Base-by-base conservation (phyloP, 768 basidiomycete species). In the Mycena rosella region DNA sequence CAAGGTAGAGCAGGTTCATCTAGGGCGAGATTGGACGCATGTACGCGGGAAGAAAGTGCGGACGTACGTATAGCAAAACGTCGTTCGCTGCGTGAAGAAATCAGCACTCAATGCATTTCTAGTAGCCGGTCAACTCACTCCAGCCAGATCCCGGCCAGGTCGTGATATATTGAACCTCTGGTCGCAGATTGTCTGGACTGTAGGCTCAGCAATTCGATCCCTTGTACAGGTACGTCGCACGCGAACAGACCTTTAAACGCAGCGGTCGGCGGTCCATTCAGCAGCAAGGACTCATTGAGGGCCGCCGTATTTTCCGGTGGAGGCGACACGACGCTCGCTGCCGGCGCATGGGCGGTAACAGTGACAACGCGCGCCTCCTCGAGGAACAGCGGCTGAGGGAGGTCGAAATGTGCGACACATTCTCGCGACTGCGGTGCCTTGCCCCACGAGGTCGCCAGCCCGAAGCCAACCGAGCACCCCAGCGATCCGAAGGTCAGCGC, bases 61-160 rank as follows among this genome's bases (percentile, higher is more conserved):
- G n/a, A 60, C 77, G 47, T 30, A 80, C 79, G 40, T 78, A 80
- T 45, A 84, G 78, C 79, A 85, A 82, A 29, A 84, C 81, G 69
- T 85, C 83, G 75, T 86, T 86, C 10, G 84, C 84, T 85, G 70
- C 44, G 63, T 5, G 34, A 29, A n/a, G 7, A n/a, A n/a, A 57
- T 70, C 53, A 71, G 67, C 32, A 32, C 18, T 34, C 20, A 30
- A 42, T 18, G 15, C 3, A 62, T 42, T 15, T 40, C 14, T 7
- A 29, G 20, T 1, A 36, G 42, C 5, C 5, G n/a, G 27, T 0
- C 15, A 20, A 76, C 78, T 64, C 63, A 77, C 78, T 85, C 85
- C 85, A 86, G 24, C 85, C 85, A 1, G 83, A 83, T 27, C 81
- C 80, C 5, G 82, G 77, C 83, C 83, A 86, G 11, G 82, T 81